These are phyloP conservation scores for Paxillus involutus DNA, from an alignment of 768 basidiomycete genomes.

Conservation along the genomic window DNA sequence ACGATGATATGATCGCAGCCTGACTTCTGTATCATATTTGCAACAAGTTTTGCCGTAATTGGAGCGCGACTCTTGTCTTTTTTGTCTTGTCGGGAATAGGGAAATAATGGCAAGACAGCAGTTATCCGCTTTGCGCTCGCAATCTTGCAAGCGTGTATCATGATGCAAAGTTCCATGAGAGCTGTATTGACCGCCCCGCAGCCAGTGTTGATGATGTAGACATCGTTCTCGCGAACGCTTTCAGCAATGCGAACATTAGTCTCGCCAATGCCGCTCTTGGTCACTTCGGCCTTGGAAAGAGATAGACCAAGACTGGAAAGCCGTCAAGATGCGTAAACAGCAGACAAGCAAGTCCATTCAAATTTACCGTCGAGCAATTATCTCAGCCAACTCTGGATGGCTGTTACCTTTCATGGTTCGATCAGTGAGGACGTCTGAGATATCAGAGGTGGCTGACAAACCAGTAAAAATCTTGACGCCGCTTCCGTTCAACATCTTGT, in stretches of 20 bases:
- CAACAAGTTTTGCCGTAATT: constrained; percentile 96
- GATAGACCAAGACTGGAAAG: constrained; percentile 79
- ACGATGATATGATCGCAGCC: constrained; percentile 98
- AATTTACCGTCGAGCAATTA: constrained; percentile 85
- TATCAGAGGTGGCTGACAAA: constrained; percentile 28
- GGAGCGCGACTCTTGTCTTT: constrained; percentile 99
- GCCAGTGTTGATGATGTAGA: constrained; percentile 97
- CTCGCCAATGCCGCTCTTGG: constrained; percentile 88
- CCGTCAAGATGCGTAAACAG: constrained; percentile 23
- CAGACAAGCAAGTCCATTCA: constrained; percentile 7
- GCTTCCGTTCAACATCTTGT: constrained; percentile 52
- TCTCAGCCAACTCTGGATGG: constrained; percentile 93
- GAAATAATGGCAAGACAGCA: constrained; percentile 96
- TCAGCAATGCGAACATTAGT: constrained; percentile 89
- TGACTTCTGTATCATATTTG: constrained; percentile 93
- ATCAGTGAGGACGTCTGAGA: background rate
- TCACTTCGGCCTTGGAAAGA: constrained; percentile 84
- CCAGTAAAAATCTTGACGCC: constrained; percentile 63
- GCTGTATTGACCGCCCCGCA: constrained; percentile 86
- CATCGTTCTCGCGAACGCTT: constrained; percentile 96
- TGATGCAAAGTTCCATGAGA: constrained; percentile 97
- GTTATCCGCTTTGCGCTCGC: constrained; percentile 98
- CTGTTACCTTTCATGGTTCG: constrained; percentile 68
- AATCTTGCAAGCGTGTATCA: constrained; percentile 99
- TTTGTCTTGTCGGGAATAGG: constrained; percentile 97